Evolutionary conservation across 2,329 filamentous ascomycete genomes (phyloP).

Genomic region (Thermochaetoides dissita): DNA sequence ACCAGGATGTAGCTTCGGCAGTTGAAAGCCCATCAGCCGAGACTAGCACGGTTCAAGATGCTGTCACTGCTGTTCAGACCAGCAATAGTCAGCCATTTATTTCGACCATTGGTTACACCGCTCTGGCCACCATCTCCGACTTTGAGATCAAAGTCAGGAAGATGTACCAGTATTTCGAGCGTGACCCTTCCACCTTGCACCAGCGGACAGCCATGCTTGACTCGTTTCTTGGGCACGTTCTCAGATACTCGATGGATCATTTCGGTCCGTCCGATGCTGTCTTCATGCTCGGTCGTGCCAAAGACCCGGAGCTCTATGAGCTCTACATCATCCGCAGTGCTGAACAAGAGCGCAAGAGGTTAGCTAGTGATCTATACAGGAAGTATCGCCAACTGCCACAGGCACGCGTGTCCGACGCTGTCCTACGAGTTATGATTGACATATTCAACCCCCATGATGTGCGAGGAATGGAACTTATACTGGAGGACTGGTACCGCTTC

Average conservation of each 20-base stretch:
- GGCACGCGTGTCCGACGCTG: slow-evolving; percentile 22
- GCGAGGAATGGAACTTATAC: slow-evolving; percentile 30
- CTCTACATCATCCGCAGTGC: slow-evolving; percentile 25
- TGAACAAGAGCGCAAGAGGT: slow-evolving; percentile 17
- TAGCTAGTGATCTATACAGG: slow-evolving; percentile 30
- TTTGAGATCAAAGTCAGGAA: slow-evolving; percentile 4
- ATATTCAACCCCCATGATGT: slow-evolving; percentile 25
- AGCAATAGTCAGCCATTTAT: too few relatives aligned
- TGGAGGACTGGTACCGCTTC: slow-evolving; percentile 33
- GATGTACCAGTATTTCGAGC: slow-evolving; percentile 2
- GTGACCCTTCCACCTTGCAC: neutral
- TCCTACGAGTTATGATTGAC: slow-evolving; percentile 33
- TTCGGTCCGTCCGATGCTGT: slow-evolving; percentile 17
- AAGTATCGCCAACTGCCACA: slow-evolving; percentile 30
- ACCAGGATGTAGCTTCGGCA: too few relatives aligned
- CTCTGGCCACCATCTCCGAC: slow-evolving; percentile 3
- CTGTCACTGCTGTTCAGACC: too few relatives aligned
- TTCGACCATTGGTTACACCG: too few relatives aligned
- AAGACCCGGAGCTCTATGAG: slow-evolving; percentile 28
- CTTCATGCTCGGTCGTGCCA: slow-evolving; percentile 27
- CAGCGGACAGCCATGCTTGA: slow-evolving; percentile 1
- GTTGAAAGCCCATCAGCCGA: too few relatives aligned
- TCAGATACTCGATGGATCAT: slow-evolving; percentile 8
- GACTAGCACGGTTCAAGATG: too few relatives aligned
- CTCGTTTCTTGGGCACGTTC: slow-evolving; percentile 9